Evolutionary conservation across 2,329 filamentous ascomycete genomes (phyloP), one percentile per base, ranked within the genome.

Genomic region (Albifimbria verrucaria): DNA sequence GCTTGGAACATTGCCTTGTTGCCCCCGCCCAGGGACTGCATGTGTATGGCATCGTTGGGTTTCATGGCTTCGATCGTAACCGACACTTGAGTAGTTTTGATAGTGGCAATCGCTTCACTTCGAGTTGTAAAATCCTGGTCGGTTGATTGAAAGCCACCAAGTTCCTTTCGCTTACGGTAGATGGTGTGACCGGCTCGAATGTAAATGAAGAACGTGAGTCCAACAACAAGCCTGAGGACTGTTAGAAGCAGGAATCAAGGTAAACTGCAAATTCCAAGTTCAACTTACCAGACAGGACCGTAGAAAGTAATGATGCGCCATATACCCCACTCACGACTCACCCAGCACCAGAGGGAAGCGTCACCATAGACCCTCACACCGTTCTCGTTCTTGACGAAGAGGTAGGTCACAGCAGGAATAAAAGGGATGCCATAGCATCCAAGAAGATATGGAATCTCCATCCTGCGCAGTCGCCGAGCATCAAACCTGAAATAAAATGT

Each of bases 321-420:
- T 54, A 82, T 77, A 53, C 87, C 83, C 79, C 85, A 90, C 10
- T 79, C 67, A 4, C 71, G 65, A 2, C 77, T 72, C 25, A 92
- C 76, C 88, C 89, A 92, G 66, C 89, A 93, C 89, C 89, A 92
- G n/a, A 92, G 70, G 3, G 79, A 81, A 21, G 89, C 88, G 58
- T 86, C 75, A 1, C 88, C 88, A 64, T 91, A 90, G 50, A 92
- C 78, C 2, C 73, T 78, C 23, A 55, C 7, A 7, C 81, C 80
- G 24, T 70, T 71, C n/a, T n/a, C 15, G 1, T 75, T 75, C 51
- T 76, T 71, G 26, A 90, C 68, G 52, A 88, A 86, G 43, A 90
- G 71, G 61, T 83, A 89, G 4, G 74, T 67, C 4, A 92, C 64
- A 1, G 86, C 82, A 2, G 87, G 81, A 15, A 89, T 64, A 12